phyloP scores from a whole-genome alignment of 2,329 filamentous ascomycete species.

The Penicillium sp. region DNA sequence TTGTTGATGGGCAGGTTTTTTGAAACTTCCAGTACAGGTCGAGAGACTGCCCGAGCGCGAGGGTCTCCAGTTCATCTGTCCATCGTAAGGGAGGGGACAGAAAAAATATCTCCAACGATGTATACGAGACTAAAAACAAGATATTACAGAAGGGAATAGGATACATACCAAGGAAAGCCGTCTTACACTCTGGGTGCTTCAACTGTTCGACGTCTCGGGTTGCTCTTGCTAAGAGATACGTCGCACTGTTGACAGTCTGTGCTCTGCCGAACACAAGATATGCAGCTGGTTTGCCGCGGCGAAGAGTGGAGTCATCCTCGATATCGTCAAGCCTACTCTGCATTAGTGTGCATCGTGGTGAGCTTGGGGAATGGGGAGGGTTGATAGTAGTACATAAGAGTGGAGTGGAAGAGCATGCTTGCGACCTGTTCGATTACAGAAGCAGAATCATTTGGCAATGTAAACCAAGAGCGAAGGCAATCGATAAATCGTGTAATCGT shows the following conservation, averaged over 20 bases:
- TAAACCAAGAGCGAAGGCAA: conserved; percentile 13
- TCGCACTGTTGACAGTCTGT: conserved; percentile 54
- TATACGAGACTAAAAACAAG: too few relatives aligned
- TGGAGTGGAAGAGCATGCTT: conserved; percentile 10
- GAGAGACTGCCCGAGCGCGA: conserved; percentile 24
- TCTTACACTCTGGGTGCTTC: background rate
- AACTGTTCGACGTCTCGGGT: background rate
- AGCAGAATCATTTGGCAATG: background rate
- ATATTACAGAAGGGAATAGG: too few relatives aligned
- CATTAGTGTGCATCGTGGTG: background rate
- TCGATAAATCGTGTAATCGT: conserved; percentile 11
- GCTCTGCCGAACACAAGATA: conserved; percentile 50
- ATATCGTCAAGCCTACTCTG: conserved; percentile 47
- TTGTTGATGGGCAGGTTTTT: conserved; percentile 23
- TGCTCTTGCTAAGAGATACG: conserved; percentile 45
- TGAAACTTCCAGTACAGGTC: conserved; percentile 30
- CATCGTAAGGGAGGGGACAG: background rate
- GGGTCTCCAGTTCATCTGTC: conserved; percentile 19
- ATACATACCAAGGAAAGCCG: background rate
- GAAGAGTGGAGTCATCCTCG: conserved; percentile 48
- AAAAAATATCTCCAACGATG: too few relatives aligned
- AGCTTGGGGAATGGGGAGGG: background rate
- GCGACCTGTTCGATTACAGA: background rate
- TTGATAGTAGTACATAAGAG: conserved; percentile 4
- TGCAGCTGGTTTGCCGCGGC: conserved; percentile 48